Evolutionary conservation across 164 flowering plant genomes (phyloP).

Genomic region (Piper longum): DNA sequence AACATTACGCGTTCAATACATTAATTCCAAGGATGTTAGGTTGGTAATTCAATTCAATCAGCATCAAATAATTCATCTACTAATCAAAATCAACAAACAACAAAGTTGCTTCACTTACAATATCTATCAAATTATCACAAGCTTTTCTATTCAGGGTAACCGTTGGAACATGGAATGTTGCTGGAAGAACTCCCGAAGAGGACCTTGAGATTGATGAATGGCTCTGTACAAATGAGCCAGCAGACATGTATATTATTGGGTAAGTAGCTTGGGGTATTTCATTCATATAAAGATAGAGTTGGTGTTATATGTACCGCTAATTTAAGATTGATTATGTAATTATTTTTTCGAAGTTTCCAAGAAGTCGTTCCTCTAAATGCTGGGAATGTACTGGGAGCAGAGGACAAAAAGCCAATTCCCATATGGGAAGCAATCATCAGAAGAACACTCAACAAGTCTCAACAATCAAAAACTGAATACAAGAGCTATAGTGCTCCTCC

Average conservation of each 20-base stretch:
- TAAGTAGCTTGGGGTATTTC: constrained; percentile 15
- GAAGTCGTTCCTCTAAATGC: constrained; percentile 45
- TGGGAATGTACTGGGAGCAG: constrained; percentile 45
- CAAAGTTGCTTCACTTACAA: too few relatives aligned
- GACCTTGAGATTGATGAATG: constrained; percentile 82
- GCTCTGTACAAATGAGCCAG: constrained; percentile 62
- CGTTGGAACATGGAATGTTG: constrained; percentile 93
- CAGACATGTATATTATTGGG: constrained; percentile 88
- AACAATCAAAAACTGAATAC: constrained; percentile 41
- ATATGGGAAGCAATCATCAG: constrained; percentile 93
- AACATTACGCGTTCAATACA: constrained; percentile 74
- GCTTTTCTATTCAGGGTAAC: constrained; percentile 36
- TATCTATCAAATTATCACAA: background rate
- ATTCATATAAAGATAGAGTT: background rate
- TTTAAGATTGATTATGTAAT: background rate
- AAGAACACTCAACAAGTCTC: constrained; percentile 54
- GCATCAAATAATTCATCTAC: background rate
- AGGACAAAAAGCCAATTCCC: constrained; percentile 52
- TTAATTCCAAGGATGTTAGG: constrained; percentile 87
- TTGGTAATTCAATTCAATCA: constrained; percentile 16
- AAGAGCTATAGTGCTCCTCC: constrained; percentile 83
- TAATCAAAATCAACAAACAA: too few relatives aligned
- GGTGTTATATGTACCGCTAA: background rate
- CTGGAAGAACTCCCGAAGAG: constrained; percentile 61
- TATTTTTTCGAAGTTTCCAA: constrained; percentile 44